These are phyloP conservation scores for Dactylonectria estremocensis DNA, from an alignment of 2,329 filamentous ascomycete genomes.

Conservation along the genomic window DNA sequence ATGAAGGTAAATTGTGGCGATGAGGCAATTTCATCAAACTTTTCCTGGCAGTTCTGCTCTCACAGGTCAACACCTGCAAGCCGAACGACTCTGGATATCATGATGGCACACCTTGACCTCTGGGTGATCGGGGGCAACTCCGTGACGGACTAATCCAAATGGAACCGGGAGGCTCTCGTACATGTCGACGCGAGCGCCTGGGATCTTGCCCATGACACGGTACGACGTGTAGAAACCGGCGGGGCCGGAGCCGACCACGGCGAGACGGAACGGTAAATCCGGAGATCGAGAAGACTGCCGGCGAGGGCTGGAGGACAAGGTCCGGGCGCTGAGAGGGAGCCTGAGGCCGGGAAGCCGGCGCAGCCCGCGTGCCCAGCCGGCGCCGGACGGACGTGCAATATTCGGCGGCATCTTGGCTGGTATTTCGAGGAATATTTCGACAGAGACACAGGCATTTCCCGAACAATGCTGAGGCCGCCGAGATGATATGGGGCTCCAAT, in stretches of 20 bases:
- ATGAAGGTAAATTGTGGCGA: slow-evolving; percentile 90
- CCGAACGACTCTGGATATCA: neutral
- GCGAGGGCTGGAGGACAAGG: slow-evolving; percentile 29
- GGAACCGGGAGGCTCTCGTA: slow-evolving; percentile 95
- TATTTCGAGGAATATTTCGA: neutral
- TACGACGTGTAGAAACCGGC: slow-evolving; percentile 97
- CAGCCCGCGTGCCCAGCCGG: neutral
- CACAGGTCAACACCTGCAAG: neutral
- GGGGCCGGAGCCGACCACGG: slow-evolving; percentile 92
- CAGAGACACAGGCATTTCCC: slow-evolving; percentile 8
- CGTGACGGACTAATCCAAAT: slow-evolving; percentile 92
- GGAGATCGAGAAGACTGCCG: slow-evolving; percentile 41
- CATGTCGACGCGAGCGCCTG: slow-evolving; percentile 88
- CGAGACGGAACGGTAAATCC: slow-evolving; percentile 79
- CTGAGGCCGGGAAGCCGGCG: slow-evolving; percentile 1
- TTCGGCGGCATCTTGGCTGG: slow-evolving; percentile 30
- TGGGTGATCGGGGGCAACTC: slow-evolving; percentile 97
- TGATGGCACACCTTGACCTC: slow-evolving; percentile 86
- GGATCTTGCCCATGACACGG: slow-evolving; percentile 83
- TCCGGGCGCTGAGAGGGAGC: slow-evolving; percentile 18
- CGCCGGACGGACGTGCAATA: slow-evolving; percentile 23
- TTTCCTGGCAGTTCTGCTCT: slow-evolving; percentile 90
- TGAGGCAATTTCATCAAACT: slow-evolving; percentile 89
- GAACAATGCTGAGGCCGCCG: slow-evolving; percentile 16
- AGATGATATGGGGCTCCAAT: slow-evolving; percentile 34